Conservation (phyloP, 257 asterid species). For the Solanum bukasovii region DNA sequence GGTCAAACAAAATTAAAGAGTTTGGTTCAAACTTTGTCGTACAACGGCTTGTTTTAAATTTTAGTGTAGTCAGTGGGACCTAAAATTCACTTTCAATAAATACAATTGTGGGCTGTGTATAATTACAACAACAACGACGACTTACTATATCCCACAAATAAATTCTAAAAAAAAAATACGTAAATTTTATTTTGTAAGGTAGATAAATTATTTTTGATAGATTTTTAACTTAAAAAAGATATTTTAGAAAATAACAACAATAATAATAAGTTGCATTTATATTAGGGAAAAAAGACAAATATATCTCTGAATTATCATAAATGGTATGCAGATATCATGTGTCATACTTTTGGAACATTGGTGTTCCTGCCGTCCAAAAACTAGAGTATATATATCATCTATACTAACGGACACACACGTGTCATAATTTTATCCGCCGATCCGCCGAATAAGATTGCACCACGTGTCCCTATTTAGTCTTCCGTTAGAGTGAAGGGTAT, state of each 20-base stretch:
- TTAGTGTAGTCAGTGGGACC: not conserved
- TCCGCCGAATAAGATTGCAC: not conserved
- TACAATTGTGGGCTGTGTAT: not conserved
- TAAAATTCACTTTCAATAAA: not conserved
- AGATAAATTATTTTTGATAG: not conserved
- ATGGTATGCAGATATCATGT: fast-evolving
- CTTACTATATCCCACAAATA: not conserved
- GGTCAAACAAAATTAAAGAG: not conserved
- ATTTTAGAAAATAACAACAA: not conserved
- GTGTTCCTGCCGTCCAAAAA: fast-evolving
- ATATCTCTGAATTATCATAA: fast-evolving
- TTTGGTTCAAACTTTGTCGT: constrained; percentile 19
- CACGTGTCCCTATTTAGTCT: not conserved
- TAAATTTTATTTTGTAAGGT: not conserved
- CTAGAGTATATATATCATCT: fast-evolving
- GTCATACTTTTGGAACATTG: no score
- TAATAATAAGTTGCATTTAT: not conserved
- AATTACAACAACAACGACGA: not conserved
- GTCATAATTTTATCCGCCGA: no score
- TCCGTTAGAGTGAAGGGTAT: fast-evolving
- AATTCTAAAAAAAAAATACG: not conserved
- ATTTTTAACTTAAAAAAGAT: not conserved
- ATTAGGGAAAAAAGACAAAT: not conserved
- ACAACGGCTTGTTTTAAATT: constrained; percentile 57
- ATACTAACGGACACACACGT: no score